Evolutionary conservation across 1,284 basidiomycete species (phyloP).

Genomic region (Microbotryum scabiosae): DNA sequence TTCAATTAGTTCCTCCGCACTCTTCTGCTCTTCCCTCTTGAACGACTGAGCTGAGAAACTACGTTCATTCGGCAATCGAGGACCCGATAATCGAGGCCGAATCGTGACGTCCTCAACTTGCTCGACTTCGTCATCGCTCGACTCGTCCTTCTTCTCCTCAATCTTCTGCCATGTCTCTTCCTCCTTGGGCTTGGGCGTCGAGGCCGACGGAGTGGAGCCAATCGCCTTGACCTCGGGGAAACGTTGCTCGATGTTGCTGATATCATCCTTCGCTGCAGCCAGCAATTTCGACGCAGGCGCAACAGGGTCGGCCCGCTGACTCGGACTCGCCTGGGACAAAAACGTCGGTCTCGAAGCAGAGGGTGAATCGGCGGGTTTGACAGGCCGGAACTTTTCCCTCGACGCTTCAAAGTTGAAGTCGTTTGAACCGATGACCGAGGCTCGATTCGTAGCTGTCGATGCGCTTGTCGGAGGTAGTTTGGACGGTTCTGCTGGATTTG

Average conservation of each 20-base stretch:
- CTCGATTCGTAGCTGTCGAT: background rate
- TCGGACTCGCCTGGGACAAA: too few relatives aligned
- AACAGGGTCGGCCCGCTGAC: too few relatives aligned
- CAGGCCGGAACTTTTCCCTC: slow-evolving; percentile 26
- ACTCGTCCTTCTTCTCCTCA: slow-evolving; percentile 25
- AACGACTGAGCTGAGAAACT: background rate
- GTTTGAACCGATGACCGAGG: slow-evolving; percentile 6
- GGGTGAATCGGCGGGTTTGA: background rate
- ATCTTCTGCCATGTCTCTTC: slow-evolving; percentile 18
- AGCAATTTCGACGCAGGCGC: too few relatives aligned
- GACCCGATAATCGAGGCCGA: background rate
- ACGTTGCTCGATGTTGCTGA: slow-evolving; percentile 3
- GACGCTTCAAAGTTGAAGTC: background rate
- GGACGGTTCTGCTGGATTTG: background rate
- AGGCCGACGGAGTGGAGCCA: background rate
- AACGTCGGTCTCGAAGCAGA: background rate
- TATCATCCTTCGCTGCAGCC: background rate
- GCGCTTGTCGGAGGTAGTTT: background rate
- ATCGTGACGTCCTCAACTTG: background rate
- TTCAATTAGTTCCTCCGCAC: too few relatives aligned
- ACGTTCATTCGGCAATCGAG: background rate
- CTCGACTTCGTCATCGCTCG: slow-evolving; percentile 28
- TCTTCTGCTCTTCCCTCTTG: too few relatives aligned
- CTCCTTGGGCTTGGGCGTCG: too few relatives aligned
- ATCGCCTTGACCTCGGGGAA: slow-evolving; percentile 17